phyloP scores from a whole-genome alignment of 768 basidiomycete species.

The Leucocoprinus birnbaumii region DNA sequence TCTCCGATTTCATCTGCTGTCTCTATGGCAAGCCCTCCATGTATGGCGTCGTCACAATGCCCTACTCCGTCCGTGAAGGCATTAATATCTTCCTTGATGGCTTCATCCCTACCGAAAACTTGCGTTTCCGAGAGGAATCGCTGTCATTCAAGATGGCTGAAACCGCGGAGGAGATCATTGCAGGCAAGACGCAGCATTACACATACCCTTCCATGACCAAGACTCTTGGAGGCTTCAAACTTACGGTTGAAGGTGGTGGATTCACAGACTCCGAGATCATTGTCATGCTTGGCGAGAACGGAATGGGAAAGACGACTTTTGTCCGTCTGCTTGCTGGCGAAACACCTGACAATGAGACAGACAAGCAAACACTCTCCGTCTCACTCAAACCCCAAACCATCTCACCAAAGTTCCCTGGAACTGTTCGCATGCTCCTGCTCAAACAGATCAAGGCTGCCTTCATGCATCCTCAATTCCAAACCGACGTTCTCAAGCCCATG shows the following conservation, averaged over 20 bases:
- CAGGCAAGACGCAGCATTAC: slow-evolving; percentile 88
- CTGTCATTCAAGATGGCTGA: slow-evolving; percentile 98
- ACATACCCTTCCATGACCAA: slow-evolving; percentile 96
- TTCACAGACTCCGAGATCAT: slow-evolving; percentile 99
- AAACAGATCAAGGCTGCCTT: slow-evolving; percentile 95
- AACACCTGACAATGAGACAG: slow-evolving; percentile 79
- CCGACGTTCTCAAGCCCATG: slow-evolving; percentile 98
- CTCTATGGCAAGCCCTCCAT: slow-evolving; percentile 96
- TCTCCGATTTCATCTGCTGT: slow-evolving; percentile 98
- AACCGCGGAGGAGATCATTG: slow-evolving; percentile 85
- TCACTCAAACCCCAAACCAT: slow-evolving; percentile 98
- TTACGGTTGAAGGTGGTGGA: slow-evolving; percentile 83
- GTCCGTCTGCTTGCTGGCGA: slow-evolving; percentile 95
- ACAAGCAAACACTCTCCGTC: slow-evolving; percentile 80
- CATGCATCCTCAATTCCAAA: slow-evolving; percentile 99
- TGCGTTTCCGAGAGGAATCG: slow-evolving; percentile 96
- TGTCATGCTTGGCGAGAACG: slow-evolving; percentile 99
- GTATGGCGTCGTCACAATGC: slow-evolving; percentile 99
- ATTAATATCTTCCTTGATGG: slow-evolving; percentile 99
- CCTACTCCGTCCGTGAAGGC: slow-evolving; percentile 96
- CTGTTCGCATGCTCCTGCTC: slow-evolving; percentile 91
- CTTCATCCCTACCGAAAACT: slow-evolving; percentile 96
- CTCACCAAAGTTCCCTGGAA: slow-evolving; percentile 95
- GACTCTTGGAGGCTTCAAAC: slow-evolving; percentile 93
- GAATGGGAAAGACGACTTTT: slow-evolving; percentile 98